Evolutionary conservation across 805 yeast genomes (phyloP).

Genomic region (Ogataea minuta): DNA sequence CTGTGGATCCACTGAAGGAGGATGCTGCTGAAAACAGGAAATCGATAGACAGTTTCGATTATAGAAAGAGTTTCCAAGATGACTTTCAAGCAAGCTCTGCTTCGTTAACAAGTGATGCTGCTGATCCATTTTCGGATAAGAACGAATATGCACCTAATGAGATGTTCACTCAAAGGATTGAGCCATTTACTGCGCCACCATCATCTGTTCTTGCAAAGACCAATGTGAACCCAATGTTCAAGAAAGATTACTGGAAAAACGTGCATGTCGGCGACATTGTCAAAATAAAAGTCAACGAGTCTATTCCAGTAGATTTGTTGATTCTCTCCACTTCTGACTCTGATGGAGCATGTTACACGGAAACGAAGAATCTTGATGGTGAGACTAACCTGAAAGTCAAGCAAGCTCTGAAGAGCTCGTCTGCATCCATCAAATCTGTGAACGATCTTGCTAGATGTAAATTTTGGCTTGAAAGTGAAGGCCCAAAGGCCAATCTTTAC

Average conservation of each 20-base stretch:
- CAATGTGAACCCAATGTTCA: slow-evolving; percentile 28
- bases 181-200: slow-evolving; percentile 32
- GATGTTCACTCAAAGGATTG: slow-evolving; percentile 13
- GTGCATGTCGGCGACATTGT: slow-evolving; percentile 74
- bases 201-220: slow-evolving; percentile 13
- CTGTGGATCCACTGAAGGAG: slow-evolving; percentile 26
- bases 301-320: slow-evolving; percentile 74
- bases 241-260: slow-evolving; percentile 63
- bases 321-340: slow-evolving; percentile 66
- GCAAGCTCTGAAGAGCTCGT: slow-evolving; percentile 65
- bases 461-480: slow-evolving; percentile 78
- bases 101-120: slow-evolving; percentile 14
- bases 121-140: slow-evolving; percentile 27
- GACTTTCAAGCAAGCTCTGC: slow-evolving; percentile 18
- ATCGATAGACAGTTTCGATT: slow-evolving; percentile 36
- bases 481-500: slow-evolving; percentile 77
- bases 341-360: slow-evolving; percentile 68
- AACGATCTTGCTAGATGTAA: slow-evolving; percentile 49
- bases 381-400: slow-evolving; percentile 75
- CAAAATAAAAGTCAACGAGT: slow-evolving; percentile 66
- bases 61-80: slow-evolving; percentile 29
- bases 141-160: slow-evolving; percentile 15
- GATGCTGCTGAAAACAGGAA: slow-evolving; percentile 25
- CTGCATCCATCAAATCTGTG: slow-evolving; percentile 35
- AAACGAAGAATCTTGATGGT: slow-evolving; percentile 82